These are phyloP conservation scores for Butyriboletus loyo DNA, from an alignment of 768 basidiomycete genomes.

Conservation along the genomic window DNA sequence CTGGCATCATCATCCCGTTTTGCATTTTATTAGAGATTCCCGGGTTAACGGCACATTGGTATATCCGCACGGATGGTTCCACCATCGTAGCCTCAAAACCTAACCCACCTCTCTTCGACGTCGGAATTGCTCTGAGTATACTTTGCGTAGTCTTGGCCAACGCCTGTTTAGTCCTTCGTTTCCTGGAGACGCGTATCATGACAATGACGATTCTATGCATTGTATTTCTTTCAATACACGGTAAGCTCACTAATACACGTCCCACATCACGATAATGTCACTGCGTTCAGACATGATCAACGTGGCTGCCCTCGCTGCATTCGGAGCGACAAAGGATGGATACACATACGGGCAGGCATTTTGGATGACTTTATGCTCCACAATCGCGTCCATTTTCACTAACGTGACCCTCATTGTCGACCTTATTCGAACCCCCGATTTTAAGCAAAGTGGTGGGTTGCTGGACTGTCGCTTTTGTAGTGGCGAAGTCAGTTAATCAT, in stretches of 20 bases:
- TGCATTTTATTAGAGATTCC: constrained; percentile 82
- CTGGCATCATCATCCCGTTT: constrained; percentile 70
- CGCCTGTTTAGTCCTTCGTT: constrained; percentile 61
- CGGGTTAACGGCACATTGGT: constrained; percentile 74
- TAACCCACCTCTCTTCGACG: constrained; percentile 57
- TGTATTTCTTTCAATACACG: constrained; percentile 65
- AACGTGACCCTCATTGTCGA: constrained; percentile 70
- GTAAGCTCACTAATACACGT: constrained; percentile 37
- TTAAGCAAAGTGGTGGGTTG: constrained; percentile 56
- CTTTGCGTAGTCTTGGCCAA: constrained; percentile 68
- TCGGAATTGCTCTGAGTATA: constrained; percentile 66
- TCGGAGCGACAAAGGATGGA: constrained; percentile 62
- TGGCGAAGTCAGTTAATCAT: not conserved
- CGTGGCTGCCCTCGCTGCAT: constrained; percentile 52
- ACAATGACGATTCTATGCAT: constrained; percentile 62
- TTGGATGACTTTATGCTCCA: constrained; percentile 79
- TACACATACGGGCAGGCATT: constrained; percentile 70
- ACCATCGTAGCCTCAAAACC: constrained; percentile 43
- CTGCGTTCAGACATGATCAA: constrained; percentile 61
- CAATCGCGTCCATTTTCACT: constrained; percentile 58
- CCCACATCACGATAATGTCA: not conserved
- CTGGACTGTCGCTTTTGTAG: not conserved
- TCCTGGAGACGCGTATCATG: constrained; percentile 66
- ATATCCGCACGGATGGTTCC: constrained; percentile 47
- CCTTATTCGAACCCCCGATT: constrained; percentile 55